A percentile compares a stretch with the other conserved stretches of the same genome.
Conservation (phyloP, 768 basidiomycete species). For the Pleurotus tuoliensis region DNA sequence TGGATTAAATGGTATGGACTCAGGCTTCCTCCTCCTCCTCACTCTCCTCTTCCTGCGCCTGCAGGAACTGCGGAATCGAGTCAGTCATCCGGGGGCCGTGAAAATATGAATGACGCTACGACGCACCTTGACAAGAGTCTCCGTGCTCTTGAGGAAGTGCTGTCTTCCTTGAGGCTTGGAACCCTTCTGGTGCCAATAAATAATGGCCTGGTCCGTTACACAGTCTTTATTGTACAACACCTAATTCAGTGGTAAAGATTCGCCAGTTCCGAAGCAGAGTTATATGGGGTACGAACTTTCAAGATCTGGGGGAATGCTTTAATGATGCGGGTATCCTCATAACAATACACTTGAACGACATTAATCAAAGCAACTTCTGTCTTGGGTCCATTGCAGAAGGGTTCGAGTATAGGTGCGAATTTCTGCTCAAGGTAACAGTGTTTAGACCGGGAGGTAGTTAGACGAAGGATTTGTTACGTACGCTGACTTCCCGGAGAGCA, state of each 20-base stretch:
- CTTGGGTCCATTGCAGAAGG: conserved; percentile 86
- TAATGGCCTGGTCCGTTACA: conserved; percentile 92
- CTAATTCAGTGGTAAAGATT: conserved; percentile 29
- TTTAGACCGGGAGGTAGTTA: not conserved
- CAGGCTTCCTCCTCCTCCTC: conserved; percentile 48
- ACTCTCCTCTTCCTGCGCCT: conserved; percentile 80
- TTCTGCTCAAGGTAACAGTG: conserved; percentile 43
- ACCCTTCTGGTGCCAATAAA: conserved; percentile 98
- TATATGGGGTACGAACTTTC: conserved; percentile 46
- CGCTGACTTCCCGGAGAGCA: conserved; percentile 84
- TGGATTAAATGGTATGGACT: not conserved
- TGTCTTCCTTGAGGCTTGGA: conserved; percentile 94
- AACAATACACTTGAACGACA: conserved; percentile 91
- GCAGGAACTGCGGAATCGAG: conserved; percentile 63
- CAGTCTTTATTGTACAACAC: conserved; percentile 96
- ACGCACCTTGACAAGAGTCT: conserved; percentile 82
- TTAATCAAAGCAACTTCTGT: conserved; percentile 94
- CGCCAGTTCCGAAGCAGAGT: no score
- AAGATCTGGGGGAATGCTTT: conserved; percentile 94
- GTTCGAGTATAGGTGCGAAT: conserved; percentile 81
- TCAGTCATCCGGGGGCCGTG: not conserved
- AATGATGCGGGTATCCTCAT: conserved; percentile 93
- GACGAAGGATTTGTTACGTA: conserved; percentile 31
- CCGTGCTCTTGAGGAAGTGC: conserved; percentile 88
- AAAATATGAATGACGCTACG: not conserved